Conservation (phyloP, 257 asterid genomes). For the Plantago elongata region DNA sequence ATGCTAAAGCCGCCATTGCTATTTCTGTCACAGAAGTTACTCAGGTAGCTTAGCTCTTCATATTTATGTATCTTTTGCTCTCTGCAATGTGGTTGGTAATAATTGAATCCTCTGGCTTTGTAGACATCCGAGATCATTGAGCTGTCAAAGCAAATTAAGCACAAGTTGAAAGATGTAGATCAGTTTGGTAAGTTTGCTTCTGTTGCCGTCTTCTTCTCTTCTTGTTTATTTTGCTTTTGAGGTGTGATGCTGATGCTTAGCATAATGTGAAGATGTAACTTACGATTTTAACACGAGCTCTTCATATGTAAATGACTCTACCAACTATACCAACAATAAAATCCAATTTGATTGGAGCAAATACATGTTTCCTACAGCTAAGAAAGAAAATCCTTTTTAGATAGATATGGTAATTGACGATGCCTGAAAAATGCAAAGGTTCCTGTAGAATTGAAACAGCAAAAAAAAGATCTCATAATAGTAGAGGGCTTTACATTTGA, state of each 20-base stretch:
- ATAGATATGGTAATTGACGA: too few relatives aligned
- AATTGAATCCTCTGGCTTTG: conserved; percentile 16
- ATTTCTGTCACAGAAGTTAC: conserved; percentile 94
- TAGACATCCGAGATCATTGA: conserved; percentile 80
- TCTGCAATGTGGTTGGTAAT: conserved; percentile 5
- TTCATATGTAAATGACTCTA: not conserved
- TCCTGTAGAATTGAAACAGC: too few relatives aligned
- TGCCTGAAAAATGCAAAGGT: too few relatives aligned
- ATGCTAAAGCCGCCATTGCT: conserved; percentile 96
- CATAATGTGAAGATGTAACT: not conserved
- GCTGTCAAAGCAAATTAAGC: conserved; percentile 79
- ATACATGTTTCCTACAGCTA: too few relatives aligned
- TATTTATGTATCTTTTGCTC: not conserved
- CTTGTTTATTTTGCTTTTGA: not conserved
- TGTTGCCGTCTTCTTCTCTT: too few relatives aligned
- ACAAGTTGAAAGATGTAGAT: conserved; percentile 76
- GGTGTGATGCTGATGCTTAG: not conserved
- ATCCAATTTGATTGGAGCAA: too few relatives aligned
- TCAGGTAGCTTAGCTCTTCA: conserved; percentile 37
- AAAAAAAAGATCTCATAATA: too few relatives aligned
- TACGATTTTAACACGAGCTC: not conserved
- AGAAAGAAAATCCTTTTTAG: too few relatives aligned
- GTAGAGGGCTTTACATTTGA: too few relatives aligned
- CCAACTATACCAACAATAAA: too few relatives aligned
- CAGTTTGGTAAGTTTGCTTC: conserved; percentile 45